Base-by-base conservation (phyloP, 169 alveolate species). In the Plasmodium yoelii region DNA sequence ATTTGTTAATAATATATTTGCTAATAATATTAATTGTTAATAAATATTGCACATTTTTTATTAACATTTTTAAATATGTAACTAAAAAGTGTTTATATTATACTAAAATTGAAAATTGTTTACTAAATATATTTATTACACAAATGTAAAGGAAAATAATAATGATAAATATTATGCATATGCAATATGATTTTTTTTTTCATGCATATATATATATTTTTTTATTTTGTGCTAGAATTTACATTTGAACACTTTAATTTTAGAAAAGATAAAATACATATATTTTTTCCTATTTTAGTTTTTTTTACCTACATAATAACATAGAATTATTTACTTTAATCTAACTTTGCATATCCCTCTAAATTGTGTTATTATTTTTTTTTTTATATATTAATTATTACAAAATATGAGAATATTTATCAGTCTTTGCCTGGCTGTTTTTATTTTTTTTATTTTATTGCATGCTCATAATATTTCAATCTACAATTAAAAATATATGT, bases 401-500 rank as follows among this genome's bases (percentile, higher is more conserved):
- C 39, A 7, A n/a, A 67, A 1, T n/a, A 19, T 67, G 74, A 13
- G 60, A 15, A n/a, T 51, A n/a, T 61, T 24, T 63, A 44, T 59
- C 71, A 55, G 69, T 59, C 53, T 39, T n/a, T 73, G 55, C 7
- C 53, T 71, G 44, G 26, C 67, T 74, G 39, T 74, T 74, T 60
- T 34, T 34, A 3, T 74, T 59, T 74, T 61, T 63, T 74, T 74
- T 74, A 24, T 74, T 74, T 47, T 73, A 73, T 73, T 56, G 18
- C 69, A 15, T 74, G 73, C 63, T 74, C 74, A 59, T 61, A 74
- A 61, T 61, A 47, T 60, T 61, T 63, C 24, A 59, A 61, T 75
- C 75, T 61, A 75, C 75, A 75, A 47, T 47, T 15, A 5, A 75
- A 47, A 24, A 24, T 44, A 65, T 63, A 67, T 75, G 44, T 75